phyloP scores from a whole-genome alignment of 306 rosid genomes.

The Luffa aegyptiaca region DNA sequence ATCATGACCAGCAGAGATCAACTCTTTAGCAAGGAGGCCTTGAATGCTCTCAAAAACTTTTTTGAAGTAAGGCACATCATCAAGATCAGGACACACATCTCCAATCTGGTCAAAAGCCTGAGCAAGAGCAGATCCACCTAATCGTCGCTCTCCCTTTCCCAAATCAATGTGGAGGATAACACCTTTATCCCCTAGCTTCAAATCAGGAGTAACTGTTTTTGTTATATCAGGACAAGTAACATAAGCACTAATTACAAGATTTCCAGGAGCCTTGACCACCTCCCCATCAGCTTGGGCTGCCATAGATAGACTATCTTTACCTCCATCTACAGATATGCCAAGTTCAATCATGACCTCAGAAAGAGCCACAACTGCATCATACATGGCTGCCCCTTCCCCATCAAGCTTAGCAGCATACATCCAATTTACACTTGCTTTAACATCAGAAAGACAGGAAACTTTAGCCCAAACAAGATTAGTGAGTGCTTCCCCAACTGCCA shows the following conservation, averaged over 20 bases:
- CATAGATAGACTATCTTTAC: conserved; percentile 91
- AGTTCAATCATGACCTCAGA: conserved; percentile 80
- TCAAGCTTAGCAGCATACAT: conserved; percentile 93
- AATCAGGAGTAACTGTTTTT: conserved; percentile 80
- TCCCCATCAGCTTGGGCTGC: conserved; percentile 72
- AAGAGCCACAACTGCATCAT: conserved; percentile 68
- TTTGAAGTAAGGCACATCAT: conserved; percentile 69
- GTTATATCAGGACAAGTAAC: conserved; percentile 90
- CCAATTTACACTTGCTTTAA: conserved; percentile 92
- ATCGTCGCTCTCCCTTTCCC: conserved; percentile 65
- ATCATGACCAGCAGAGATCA: conserved; percentile 77
- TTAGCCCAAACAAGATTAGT: conserved; percentile 95
- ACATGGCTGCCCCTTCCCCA: conserved; percentile 92
- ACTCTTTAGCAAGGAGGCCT: conserved; percentile 48
- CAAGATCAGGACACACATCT: conserved; percentile 64
- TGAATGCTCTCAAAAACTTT: conserved; percentile 75
- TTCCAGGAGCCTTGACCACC: conserved; percentile 91
- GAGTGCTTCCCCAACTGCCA: conserved; percentile 91
- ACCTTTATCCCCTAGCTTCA: conserved; percentile 72
- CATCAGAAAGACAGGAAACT: conserved; percentile 74
- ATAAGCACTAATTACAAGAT: conserved; percentile 82
- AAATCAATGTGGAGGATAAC: conserved; percentile 68
- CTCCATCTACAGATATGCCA: conserved; percentile 89
- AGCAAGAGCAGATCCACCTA: conserved; percentile 88
- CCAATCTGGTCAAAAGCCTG: conserved; percentile 88